These are phyloP conservation scores for Phytophthora cactorum DNA, from an alignment of 352 stramenopile species.

Conservation along the genomic window DNA sequence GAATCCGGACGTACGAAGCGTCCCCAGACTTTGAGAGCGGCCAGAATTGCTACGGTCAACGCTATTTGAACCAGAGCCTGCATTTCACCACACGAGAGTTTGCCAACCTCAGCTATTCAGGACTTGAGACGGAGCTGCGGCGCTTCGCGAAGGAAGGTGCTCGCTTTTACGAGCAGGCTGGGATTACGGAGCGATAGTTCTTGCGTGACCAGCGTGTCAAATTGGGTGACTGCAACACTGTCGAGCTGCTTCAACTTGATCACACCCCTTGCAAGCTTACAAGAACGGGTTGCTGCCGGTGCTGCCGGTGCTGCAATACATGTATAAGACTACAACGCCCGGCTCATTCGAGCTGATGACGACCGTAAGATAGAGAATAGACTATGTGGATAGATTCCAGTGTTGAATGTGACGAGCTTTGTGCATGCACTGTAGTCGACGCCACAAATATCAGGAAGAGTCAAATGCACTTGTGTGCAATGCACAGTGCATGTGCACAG, in stretches of 20 bases:
- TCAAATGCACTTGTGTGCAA: no score
- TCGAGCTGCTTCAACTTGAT: no score
- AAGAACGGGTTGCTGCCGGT: no score
- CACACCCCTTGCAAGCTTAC: no score
- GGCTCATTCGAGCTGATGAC: no score
- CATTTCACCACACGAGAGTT: constrained; percentile 49
- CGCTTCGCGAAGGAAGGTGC: constrained; percentile 41
- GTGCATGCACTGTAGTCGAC: background rate
- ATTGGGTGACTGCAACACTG: background rate
- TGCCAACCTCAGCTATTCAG: constrained; percentile 33
- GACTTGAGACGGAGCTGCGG: constrained; percentile 42
- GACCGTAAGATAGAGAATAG: no score
- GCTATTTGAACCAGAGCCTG: constrained; percentile 33
- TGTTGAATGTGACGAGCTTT: background rate
- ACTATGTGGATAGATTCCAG: no score
- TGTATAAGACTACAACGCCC: background rate
- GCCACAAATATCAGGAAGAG: background rate
- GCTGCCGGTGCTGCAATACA: background rate
- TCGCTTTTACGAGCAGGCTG: constrained; percentile 27
- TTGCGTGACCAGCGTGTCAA: background rate
- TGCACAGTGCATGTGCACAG: no score
- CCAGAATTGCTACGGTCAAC: constrained; percentile 66
- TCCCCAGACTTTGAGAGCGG: constrained; percentile 42
- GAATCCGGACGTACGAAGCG: constrained; percentile 55
- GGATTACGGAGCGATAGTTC: constrained; percentile 21